A percentile compares a stretch with the other conserved stretches of the same genome.
Evolutionary conservation across 129 eudicot species (phyloP).

Genomic region (Saposhnikovia divaricata): DNA sequence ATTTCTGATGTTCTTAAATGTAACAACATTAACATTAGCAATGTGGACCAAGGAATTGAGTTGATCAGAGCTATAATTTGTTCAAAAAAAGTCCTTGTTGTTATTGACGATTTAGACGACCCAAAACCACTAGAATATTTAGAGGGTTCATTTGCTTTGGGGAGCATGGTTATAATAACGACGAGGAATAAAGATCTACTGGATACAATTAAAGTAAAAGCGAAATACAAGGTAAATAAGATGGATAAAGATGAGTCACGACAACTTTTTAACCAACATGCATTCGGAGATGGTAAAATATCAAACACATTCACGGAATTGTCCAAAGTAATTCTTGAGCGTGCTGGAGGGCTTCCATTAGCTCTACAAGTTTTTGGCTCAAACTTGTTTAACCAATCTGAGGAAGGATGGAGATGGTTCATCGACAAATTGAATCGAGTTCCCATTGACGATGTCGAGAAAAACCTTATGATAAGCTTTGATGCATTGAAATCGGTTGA

Average conservation of each 20-base stretch:
- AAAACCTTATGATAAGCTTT: slow-evolving; percentile 12
- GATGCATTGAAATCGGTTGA: background rate
- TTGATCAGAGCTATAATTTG: background rate
- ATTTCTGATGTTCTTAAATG: background rate
- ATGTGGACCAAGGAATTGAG: background rate
- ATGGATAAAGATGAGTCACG: background rate
- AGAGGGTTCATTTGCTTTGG: background rate
- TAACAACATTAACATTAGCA: background rate
- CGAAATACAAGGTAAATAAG: background rate
- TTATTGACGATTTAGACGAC: background rate
- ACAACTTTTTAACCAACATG: background rate
- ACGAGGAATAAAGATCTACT: background rate
- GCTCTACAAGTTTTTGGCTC: background rate
- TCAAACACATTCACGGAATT: background rate
- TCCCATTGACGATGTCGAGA: background rate
- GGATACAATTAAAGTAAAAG: background rate
- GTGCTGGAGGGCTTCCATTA: slow-evolving; percentile 5
- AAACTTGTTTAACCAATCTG: background rate
- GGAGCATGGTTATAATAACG: background rate
- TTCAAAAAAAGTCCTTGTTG: background rate
- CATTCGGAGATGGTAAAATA: background rate
- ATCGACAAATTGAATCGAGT: background rate
- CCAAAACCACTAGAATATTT: background rate
- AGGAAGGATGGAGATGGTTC: background rate
- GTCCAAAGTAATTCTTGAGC: background rate